These are phyloP conservation scores for Lasiodiplodia sp. DNA, from an alignment of 2,329 filamentous ascomycete genomes.

Conservation along the genomic window DNA sequence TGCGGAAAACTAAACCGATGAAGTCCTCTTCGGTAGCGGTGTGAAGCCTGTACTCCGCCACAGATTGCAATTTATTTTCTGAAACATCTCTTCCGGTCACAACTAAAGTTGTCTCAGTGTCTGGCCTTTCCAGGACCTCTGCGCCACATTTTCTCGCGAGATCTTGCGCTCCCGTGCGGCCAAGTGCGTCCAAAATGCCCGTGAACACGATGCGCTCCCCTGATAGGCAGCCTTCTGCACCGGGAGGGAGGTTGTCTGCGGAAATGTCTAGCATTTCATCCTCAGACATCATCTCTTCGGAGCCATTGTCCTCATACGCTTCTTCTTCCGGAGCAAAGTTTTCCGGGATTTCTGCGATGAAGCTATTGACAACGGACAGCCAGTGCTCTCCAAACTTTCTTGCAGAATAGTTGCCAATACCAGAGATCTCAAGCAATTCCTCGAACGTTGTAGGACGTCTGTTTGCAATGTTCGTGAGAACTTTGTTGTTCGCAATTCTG, in stretches of 20 bases:
- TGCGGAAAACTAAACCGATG: not conserved
- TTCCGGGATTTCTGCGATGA: not conserved
- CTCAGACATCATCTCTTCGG: not conserved
- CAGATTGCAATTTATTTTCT: not conserved
- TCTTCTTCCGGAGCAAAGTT: not conserved
- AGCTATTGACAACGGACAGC: constrained; percentile 35
- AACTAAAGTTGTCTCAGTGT: constrained; percentile 2
- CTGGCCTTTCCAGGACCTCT: not conserved
- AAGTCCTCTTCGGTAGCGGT: constrained; percentile 7
- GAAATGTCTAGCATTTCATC: constrained; percentile 5
- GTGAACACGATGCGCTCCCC: constrained; percentile 6
- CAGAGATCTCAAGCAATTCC: constrained; percentile 37
- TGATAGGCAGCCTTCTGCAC: not conserved
- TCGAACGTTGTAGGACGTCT: constrained; percentile 35
- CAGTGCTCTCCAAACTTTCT: constrained; percentile 40
- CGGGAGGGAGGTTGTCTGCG: constrained; percentile 1
- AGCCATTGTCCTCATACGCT: not conserved
- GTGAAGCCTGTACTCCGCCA: not conserved
- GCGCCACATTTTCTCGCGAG: constrained; percentile 10
- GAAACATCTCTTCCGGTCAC: constrained; percentile 18
- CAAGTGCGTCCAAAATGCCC: constrained; percentile 7
- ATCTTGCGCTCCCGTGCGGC: not conserved
- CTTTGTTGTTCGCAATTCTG: constrained; percentile 35
- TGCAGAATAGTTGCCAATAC: constrained; percentile 35
- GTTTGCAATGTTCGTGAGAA: constrained; percentile 38